A percentile compares a stretch with the other conserved stretches of the same genome.
Evolutionary conservation across 2,329 filamentous ascomycete species (phyloP).

Genomic region (Chaetothyriales sp.): DNA sequence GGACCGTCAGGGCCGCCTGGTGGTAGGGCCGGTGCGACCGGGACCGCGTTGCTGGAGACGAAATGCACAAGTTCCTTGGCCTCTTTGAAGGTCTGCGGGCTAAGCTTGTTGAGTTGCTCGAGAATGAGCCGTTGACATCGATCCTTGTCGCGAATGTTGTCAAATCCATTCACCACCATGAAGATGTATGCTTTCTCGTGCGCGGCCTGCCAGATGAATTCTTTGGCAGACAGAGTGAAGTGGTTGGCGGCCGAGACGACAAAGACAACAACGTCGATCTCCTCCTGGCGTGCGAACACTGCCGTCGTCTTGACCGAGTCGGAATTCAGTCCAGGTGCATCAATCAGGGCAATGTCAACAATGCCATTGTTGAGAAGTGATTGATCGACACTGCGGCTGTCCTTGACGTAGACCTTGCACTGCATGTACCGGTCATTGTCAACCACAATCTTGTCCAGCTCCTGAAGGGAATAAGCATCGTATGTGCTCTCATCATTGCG

Average conservation of each 20-base stretch:
- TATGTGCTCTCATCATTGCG: constrained; percentile 89
- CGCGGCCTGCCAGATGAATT: constrained; percentile 91
- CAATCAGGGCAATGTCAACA: constrained; percentile 93
- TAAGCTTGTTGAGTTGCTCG: constrained; percentile 75
- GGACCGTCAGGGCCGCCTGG: constrained; percentile 36
- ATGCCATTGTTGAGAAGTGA: constrained; percentile 94
- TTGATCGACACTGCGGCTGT: constrained; percentile 75
- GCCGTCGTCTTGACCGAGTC: constrained; percentile 96
- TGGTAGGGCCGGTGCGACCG: constrained; percentile 47
- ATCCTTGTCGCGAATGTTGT: constrained; percentile 81
- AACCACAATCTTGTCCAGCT: constrained; percentile 76
- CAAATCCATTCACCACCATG: constrained; percentile 95
- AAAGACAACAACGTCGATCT: constrained; percentile 97
- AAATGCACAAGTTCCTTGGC: constrained; percentile 88
- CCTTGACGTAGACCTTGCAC: constrained; percentile 93
- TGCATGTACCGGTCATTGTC: constrained; percentile 81
- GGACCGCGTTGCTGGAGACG: constrained; percentile 91
- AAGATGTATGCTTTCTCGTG: constrained; percentile 98
- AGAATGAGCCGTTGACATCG: constrained; percentile 85
- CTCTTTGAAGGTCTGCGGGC: constrained; percentile 84
- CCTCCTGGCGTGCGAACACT: constrained; percentile 90
- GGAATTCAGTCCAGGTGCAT: constrained; percentile 86
- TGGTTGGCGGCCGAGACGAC: constrained; percentile 96
- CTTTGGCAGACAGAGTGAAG: constrained; percentile 92
- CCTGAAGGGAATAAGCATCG: constrained; percentile 61